Percentiles rank a stretch among this genome's conserved stretches.
These are phyloP conservation scores for Brasenia schreberi DNA, from an alignment of 164 flowering plant genomes.

Conservation along the genomic window DNA sequence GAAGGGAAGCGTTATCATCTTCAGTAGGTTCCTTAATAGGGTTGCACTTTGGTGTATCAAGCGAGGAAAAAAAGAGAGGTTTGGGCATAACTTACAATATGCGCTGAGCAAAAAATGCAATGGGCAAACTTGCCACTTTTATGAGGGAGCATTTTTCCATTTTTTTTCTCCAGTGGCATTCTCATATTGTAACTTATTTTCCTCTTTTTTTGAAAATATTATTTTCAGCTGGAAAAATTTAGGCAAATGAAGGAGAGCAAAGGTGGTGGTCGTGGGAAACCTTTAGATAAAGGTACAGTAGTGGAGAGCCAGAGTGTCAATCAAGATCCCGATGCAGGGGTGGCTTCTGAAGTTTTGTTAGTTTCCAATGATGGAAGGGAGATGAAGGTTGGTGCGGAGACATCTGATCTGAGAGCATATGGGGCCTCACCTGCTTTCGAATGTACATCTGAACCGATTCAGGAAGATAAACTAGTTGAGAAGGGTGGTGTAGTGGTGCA, in stretches of 20 bases:
- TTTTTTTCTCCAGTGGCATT: neutral
- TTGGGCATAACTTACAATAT: too few relatives aligned
- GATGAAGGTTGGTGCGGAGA: neutral
- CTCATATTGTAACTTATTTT: neutral
- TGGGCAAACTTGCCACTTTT: too few relatives aligned
- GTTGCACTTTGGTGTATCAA: too few relatives aligned
- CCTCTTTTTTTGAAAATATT: neutral
- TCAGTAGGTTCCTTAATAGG: too few relatives aligned
- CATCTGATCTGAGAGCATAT: neutral
- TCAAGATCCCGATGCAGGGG: conserved; percentile 1
- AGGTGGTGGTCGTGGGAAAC: conserved; percentile 42
- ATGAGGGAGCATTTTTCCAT: neutral
- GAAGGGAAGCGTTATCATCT: too few relatives aligned
- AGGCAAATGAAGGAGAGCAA: conserved; percentile 74
- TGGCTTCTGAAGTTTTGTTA: neutral
- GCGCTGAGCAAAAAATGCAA: too few relatives aligned
- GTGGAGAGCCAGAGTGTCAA: conserved; percentile 18
- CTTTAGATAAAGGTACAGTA: conserved; percentile 36
- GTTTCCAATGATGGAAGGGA: conserved; percentile 2
- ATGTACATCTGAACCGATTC: neutral
- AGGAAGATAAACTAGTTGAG: neutral
- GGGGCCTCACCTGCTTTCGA: neutral
- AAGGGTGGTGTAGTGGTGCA: neutral
- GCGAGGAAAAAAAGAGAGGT: too few relatives aligned
- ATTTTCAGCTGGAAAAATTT: conserved; percentile 68